These are phyloP conservation scores for Dovyalis caffra DNA, from an alignment of 345 rosid species.

Conservation along the genomic window DNA sequence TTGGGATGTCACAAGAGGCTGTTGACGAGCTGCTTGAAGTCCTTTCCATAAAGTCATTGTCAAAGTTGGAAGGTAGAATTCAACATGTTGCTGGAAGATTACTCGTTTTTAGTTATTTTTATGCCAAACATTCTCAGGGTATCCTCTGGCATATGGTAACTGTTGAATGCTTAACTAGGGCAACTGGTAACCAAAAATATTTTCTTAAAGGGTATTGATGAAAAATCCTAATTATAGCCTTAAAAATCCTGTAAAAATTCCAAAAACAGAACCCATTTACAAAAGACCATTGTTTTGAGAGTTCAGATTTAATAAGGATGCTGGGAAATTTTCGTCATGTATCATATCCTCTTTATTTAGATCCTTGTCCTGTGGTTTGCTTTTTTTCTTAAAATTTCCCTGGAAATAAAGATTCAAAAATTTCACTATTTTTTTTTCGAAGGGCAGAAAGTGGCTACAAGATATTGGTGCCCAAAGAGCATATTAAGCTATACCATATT, in stretches of 20 bases:
- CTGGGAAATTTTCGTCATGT: neutral
- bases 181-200: neutral
- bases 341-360: neutral
- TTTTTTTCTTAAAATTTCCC: neutral
- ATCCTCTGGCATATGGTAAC: slow-evolving; percentile 1
- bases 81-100: slow-evolving; percentile 7
- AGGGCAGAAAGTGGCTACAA: neutral
- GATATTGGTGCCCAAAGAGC: too few species aligned
- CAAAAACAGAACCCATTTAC: neutral
- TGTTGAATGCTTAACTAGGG: neutral
- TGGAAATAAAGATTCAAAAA: neutral
- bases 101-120: slow-evolving; percentile 1
- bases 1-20: slow-evolving; percentile 67
- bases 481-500: neutral
- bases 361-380: neutral
- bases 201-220: too few species aligned
- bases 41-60: slow-evolving; percentile 71
- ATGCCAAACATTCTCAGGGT: neutral
- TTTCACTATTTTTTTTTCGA: neutral
- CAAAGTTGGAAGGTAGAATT: slow-evolving; percentile 70
- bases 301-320: neutral
- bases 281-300: neutral
- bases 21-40: slow-evolving; percentile 69
- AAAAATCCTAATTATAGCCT: too few species aligned
- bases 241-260: neutral